Conservation (phyloP, 352 stramenopile species). For the Phytopythium kandeliae region DNA sequence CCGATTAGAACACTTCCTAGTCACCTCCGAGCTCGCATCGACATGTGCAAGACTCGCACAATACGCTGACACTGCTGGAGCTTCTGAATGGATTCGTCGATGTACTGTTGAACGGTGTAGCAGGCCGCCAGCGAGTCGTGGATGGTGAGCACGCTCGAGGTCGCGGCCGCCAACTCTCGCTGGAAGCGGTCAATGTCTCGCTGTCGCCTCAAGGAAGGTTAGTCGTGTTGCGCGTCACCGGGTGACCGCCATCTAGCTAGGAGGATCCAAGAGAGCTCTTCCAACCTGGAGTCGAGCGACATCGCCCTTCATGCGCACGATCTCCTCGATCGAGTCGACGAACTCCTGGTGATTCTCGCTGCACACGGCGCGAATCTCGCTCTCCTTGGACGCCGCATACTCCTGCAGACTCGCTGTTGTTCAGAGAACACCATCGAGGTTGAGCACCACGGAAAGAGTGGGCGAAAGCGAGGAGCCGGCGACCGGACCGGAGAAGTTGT, state of each 20-base stretch:
- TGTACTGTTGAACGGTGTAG: constrained; percentile 54
- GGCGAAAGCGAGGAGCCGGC: not conserved
- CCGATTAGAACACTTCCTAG: not conserved
- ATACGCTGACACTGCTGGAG: constrained; percentile 79
- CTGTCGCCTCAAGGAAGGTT: too few species aligned
- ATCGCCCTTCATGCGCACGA: constrained; percentile 76
- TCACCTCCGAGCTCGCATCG: too few species aligned
- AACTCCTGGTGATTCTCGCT: constrained; percentile 77
- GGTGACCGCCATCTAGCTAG: too few species aligned
- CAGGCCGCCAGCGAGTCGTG: constrained; percentile 57
- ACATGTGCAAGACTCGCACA: constrained; percentile 15
- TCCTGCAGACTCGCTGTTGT: constrained; percentile 44
- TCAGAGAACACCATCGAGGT: not conserved
- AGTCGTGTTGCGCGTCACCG: too few species aligned
- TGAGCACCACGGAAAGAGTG: not conserved
- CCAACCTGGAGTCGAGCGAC: constrained; percentile 57
- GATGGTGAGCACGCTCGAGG: constrained; percentile 37
- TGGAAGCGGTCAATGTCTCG: constrained; percentile 65
- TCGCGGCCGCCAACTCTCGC: constrained; percentile 42
- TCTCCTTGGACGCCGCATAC: constrained; percentile 57
- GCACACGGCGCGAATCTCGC: constrained; percentile 71
- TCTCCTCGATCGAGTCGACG: constrained; percentile 78
- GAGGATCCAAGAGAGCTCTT: too few species aligned
- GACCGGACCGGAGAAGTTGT: constrained; percentile 58
- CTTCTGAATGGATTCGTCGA: constrained; percentile 77